These are phyloP conservation scores for Blastobotrys robertii DNA, from an alignment of 805 yeast genomes.

Conservation along the genomic window DNA sequence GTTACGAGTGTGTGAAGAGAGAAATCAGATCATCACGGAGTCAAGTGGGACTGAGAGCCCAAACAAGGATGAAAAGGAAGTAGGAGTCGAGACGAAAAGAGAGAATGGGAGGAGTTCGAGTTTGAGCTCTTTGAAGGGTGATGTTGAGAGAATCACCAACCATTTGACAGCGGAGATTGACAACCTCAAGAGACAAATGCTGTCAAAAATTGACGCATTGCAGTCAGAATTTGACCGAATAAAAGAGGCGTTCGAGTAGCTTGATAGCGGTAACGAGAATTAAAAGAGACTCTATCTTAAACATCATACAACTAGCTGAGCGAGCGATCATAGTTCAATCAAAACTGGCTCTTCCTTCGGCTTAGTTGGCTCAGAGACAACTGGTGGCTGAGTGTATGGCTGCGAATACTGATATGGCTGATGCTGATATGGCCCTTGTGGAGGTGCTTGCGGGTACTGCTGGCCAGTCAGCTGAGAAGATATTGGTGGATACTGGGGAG, in stretches of 20 bases:
- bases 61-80: too few relatives aligned
- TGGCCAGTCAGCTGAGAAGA: not conserved
- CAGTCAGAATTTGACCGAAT: not conserved
- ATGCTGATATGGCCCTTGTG: slow-evolving; percentile 3
- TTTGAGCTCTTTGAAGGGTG: too few relatives aligned
- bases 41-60: too few relatives aligned
- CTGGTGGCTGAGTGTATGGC: slow-evolving; percentile 1
- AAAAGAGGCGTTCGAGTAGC: not conserved
- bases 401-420: slow-evolving; percentile 5
- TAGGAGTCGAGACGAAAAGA: too few relatives aligned
- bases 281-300: too few relatives aligned
- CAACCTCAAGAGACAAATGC: too few relatives aligned
- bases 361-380: slow-evolving; percentile 12
- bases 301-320: not conserved
- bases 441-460: slow-evolving; percentile 10
- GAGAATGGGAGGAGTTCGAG: too few relatives aligned
- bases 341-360: slow-evolving; percentile 15
- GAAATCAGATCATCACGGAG: too few relatives aligned
- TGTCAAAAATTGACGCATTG: too few relatives aligned
- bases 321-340: slow-evolving; percentile 14
- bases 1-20: too few relatives aligned
- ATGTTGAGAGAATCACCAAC: too few relatives aligned
- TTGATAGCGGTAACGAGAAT: not conserved
- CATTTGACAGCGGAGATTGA: too few relatives aligned
- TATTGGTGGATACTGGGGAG: not conserved